These are phyloP conservation scores for Flaveria brownii DNA, from an alignment of 129 eudicot genomes.

Conservation along the genomic window DNA sequence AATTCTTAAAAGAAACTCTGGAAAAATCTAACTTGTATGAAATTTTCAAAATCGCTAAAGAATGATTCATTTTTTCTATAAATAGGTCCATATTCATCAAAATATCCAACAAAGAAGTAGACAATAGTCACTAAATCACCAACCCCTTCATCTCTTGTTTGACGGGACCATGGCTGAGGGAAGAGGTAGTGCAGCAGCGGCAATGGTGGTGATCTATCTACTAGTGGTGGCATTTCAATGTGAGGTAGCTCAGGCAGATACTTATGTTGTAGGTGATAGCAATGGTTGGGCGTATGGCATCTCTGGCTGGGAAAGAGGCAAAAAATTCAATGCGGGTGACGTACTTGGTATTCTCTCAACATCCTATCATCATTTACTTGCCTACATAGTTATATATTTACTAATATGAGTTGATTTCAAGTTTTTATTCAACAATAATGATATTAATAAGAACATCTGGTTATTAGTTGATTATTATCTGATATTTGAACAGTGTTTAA, in stretches of 20 bases:
- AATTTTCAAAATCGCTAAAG: neutral
- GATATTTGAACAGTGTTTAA: conserved; percentile 3
- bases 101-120: conserved; percentile 9
- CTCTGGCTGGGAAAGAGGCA: conserved; percentile 52
- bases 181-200: conserved; percentile 69
- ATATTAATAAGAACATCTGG: no score
- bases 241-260: conserved; percentile 51
- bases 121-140: conserved; percentile 10
- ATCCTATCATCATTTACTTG: neutral
- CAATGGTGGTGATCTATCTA: conserved; percentile 12
- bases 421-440: no score
- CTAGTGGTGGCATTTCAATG: conserved; percentile 22
- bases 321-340: conserved; percentile 64
- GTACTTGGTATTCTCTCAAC: conserved; percentile 43
- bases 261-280: neutral
- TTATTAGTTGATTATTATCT: no score
- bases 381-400: no score
- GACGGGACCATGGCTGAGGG: conserved; percentile 43
- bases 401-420: no score
- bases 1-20: no score
- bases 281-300: conserved; percentile 62
- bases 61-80: conserved; percentile 17
- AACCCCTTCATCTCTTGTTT: conserved; percentile 4
- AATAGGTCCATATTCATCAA: conserved; percentile 22
- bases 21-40: neutral